Conservation (phyloP, 1,284 basidiomycete genomes). For the Trametes hirsuta region DNA sequence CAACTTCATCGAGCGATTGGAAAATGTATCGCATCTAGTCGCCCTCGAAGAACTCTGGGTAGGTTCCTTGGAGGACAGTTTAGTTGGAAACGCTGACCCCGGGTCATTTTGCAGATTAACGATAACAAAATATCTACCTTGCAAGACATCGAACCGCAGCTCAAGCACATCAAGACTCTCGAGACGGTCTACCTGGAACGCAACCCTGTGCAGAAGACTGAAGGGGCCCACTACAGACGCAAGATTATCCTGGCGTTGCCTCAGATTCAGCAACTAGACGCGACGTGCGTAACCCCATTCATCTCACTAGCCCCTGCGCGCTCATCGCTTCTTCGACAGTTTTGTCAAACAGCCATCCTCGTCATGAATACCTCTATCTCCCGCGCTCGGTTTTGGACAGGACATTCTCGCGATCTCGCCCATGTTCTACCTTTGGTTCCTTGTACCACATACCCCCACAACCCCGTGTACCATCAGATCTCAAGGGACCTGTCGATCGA, state of each 20-base stretch:
- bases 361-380: neutral
- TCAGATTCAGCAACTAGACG: conserved; percentile 93
- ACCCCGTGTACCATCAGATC: conserved; percentile 26
- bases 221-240: conserved; percentile 82
- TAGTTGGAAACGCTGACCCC: neutral
- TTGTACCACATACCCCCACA: conserved; percentile 22
- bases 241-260: conserved; percentile 91
- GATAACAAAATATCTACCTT: conserved; percentile 83
- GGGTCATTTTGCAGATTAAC: conserved; percentile 67
- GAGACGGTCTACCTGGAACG: conserved; percentile 94
- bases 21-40: conserved; percentile 79
- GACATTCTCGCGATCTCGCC: neutral
- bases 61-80: conserved; percentile 28
- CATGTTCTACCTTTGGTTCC: conserved; percentile 4
- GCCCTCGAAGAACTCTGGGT: conserved; percentile 95
- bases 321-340: conserved; percentile 8
- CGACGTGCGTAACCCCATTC: conserved; percentile 66
- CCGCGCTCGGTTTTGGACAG: neutral
- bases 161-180: conserved; percentile 69
- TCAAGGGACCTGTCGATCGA: conserved; percentile 21
- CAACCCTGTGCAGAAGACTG: conserved; percentile 87
- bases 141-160: conserved; percentile 69
- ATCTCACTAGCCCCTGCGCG: too few relatives aligned
- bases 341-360: conserved; percentile 21
- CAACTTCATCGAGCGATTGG: conserved; percentile 82